Percentiles rank a stretch among this genome's conserved stretches.
Conservation (phyloP, 176 grass and related monocot species). For the Cymbopogon citratus region DNA sequence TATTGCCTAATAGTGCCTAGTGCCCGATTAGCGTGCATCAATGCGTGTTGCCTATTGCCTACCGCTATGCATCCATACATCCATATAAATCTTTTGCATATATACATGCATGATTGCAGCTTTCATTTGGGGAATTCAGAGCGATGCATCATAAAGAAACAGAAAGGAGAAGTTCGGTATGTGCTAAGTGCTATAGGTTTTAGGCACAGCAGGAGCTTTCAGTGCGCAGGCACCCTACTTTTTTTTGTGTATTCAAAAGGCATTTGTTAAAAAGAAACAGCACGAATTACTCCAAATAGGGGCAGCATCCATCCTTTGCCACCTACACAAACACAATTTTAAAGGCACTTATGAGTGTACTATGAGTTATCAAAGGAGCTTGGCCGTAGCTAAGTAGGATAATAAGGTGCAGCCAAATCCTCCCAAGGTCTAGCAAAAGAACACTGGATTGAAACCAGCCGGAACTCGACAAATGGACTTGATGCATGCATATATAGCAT, state of each 20-base stretch:
- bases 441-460: neutral
- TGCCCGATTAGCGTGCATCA: conserved; percentile 18
- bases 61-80: neutral
- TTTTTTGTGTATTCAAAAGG: neutral
- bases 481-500: neutral
- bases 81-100: conserved; percentile 5
- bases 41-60: conserved; percentile 16
- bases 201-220: neutral
- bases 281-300: neutral
- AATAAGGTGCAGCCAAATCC: neutral
- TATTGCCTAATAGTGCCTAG: neutral
- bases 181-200: neutral
- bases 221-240: neutral
- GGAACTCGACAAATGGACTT: neutral
- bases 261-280: neutral
- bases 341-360: too few relatives aligned
- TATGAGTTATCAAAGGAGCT: too few relatives aligned
- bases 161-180: neutral
- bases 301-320: neutral
- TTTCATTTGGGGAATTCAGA: neutral
- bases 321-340: too few relatives aligned
- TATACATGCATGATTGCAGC: neutral
- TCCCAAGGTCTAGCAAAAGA: neutral
- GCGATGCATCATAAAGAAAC: neutral
- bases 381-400: neutral